Base-by-base conservation (phyloP, 768 basidiomycete species). In the Xanthoconium purpureum region DNA sequence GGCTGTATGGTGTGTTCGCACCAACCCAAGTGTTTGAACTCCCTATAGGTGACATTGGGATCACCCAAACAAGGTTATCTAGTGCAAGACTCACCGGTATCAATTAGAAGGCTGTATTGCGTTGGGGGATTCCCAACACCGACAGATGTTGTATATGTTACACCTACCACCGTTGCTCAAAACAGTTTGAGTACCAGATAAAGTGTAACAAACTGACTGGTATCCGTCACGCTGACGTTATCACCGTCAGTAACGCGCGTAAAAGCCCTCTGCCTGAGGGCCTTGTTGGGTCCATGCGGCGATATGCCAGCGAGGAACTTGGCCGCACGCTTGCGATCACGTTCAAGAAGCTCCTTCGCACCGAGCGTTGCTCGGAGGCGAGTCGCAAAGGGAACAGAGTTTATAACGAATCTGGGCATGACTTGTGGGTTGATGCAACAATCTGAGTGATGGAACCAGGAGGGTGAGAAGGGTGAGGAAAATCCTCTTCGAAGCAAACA, bases 21-120 rank as follows among this genome's bases (percentile, higher is more conserved):
- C 83, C 83, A 37, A 84, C 64, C 84, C 82, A 85, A 17, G 80
- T 82, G 67, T 81, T 80, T 40, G 72, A 80, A 71, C 73, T 77
- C 61, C 70, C 80, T 72, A 44, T 13, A 35, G 11, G n/a, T 7
- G 32, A 42, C 15, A 39, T 54, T 46, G 12, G 37, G 54, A 39
- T 37, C 40, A 46, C 13, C 5, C 7, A 3, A 30, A 28, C 20
- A 13, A 45, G 28, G 10, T 18, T 3, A 33, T 18, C 14, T 47
- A n/a, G 8, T 28, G 32, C 28, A 37, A 49, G 57, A 44, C 73
- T 24, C 56, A 78, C 83, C 81, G 1, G 82, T 85, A 54, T 85
- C 83, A 33, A 84, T 82, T 46, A 85, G 74, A 39, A 87, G 77
- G 2, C 67, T 78, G 63, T 76, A 84, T 47, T 74, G 58, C 5